Base-by-base conservation (phyloP, 495 filamentous ascomycete genomes). In the Sporormia fimetaria region DNA sequence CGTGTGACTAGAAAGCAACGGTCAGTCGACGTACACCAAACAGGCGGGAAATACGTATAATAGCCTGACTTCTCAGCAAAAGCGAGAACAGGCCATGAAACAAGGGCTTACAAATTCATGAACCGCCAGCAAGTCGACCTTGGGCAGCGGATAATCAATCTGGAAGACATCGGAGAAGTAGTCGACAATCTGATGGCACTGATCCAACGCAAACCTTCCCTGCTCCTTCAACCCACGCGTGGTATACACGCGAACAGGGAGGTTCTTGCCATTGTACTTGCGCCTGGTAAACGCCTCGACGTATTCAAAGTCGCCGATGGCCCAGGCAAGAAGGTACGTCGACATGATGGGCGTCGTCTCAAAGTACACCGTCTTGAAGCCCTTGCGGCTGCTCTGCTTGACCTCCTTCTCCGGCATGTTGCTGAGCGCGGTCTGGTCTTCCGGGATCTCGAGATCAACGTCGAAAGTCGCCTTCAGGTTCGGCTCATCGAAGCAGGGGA, bases 401-500 rank as follows among this genome's bases (percentile, higher is more conserved):
- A 71, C 66, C 21, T 69, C 67, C 61, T 84, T 83, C 54, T 78
- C 74, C 2, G 87, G 85, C 85, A 95, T 94, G 62, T 98, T 98
- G 62, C 83, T 88, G 34, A 98, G 66, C 6, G 87, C 92, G 15
- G 80, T 76, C 57, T 86, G 78, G 47, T 82, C 81, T 12, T 81
- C 78, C 17, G 92, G 90, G 8, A 94, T 71, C 64, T 94, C 87
- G 34, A 98, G 81, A 52, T 80, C 69, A 41, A 98, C 81, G 60
- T 94, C 88, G 55, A 93, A 96, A 6, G 85, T 83, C 17, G 90
- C 85, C 63, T 98, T 98, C 35, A 95, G 69, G 54, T 92, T 95
- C 14, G 90, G 90, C 66, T 98, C 90, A 57, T 98, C 90, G 53
- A 96, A 96, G 67, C 90, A 96, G 30, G 90, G 90, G 61, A 98